Conservation (phyloP, 192 early-diverging fungal genomes). For the Backusella tuberculispora region DNA sequence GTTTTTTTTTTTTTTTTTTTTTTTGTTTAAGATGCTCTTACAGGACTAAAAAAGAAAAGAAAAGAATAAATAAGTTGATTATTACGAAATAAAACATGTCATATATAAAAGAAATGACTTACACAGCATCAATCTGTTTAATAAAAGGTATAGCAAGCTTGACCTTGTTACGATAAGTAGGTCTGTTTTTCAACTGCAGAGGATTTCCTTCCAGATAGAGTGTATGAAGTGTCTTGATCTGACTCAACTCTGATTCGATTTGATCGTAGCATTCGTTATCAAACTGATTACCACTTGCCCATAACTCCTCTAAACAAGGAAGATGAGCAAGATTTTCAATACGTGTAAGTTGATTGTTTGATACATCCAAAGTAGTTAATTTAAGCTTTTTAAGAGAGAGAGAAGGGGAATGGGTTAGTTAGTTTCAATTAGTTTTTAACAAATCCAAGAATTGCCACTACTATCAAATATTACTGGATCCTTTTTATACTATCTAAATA, state of each 20-base stretch:
- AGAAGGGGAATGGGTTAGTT: neutral
- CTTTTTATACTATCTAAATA: too few species aligned
- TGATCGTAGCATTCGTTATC: conserved; percentile 67
- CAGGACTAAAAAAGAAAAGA: too few species aligned
- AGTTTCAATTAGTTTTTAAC: neutral
- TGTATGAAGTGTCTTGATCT: conserved; percentile 69
- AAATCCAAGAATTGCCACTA: neutral
- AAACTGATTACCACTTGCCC: conserved; percentile 87
- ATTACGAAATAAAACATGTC: too few species aligned
- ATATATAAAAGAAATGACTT: conserved; percentile 30
- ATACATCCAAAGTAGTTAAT: conserved; percentile 84
- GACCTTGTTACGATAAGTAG: conserved; percentile 87
- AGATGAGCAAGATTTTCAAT: conserved; percentile 78
- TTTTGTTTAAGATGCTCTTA: too few species aligned
- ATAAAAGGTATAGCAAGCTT: conserved; percentile 83
- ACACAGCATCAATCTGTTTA: conserved; percentile 90
- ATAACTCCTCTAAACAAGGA: conserved; percentile 80
- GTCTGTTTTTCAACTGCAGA: conserved; percentile 71
- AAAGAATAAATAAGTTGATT: too few species aligned
- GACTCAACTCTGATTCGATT: conserved; percentile 68
- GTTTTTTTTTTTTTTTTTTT: too few species aligned
- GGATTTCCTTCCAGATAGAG: conserved; percentile 98
- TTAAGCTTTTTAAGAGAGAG: conserved; percentile 43
- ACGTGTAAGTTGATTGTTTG: conserved; percentile 75
- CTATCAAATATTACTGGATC: neutral